Percentiles rank a stretch among this genome's conserved stretches.
Conservation (phyloP, 2,329 filamentous ascomycete species). For the Elsinoe fawcettii region DNA sequence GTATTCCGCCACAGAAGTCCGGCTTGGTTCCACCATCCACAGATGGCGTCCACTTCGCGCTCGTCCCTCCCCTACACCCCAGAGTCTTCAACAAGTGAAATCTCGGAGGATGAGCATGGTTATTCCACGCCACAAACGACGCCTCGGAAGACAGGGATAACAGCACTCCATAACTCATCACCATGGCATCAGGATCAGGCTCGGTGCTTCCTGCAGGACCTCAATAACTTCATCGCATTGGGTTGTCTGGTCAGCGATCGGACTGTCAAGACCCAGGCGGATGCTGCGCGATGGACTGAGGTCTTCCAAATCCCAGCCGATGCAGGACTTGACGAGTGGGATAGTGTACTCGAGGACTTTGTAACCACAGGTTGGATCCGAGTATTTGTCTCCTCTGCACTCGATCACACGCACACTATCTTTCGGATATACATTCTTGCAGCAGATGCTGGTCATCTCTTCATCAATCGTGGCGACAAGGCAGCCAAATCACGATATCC, state of each 20-base stretch:
- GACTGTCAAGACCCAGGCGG: background rate
- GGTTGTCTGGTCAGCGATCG: background rate
- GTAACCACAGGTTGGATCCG: conserved; percentile 22
- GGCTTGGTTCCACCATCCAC: background rate
- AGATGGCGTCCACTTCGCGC: background rate
- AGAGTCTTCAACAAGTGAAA: background rate
- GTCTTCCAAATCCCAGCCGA: background rate
- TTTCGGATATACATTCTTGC: conserved; percentile 56
- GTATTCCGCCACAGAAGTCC: background rate
- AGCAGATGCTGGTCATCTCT: conserved; percentile 53
- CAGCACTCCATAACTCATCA: background rate
- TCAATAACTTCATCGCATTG: conserved; percentile 13
- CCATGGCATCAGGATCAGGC: conserved; percentile 13
- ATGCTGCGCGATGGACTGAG: conserved; percentile 4
- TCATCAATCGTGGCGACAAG: conserved; percentile 43
- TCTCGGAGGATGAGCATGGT: background rate
- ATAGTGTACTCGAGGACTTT: conserved; percentile 15
- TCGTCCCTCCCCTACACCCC: background rate
- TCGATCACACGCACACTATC: background rate
- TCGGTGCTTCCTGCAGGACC: conserved; percentile 4
- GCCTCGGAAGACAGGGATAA: background rate
- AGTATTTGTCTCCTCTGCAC: background rate
- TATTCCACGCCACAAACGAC: background rate
- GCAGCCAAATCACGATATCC: conserved; percentile 37
- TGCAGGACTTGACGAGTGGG: background rate